These are phyloP conservation scores for Sporopachydermia cereana DNA, from an alignment of 1,139 yeast species.

Conservation along the genomic window DNA sequence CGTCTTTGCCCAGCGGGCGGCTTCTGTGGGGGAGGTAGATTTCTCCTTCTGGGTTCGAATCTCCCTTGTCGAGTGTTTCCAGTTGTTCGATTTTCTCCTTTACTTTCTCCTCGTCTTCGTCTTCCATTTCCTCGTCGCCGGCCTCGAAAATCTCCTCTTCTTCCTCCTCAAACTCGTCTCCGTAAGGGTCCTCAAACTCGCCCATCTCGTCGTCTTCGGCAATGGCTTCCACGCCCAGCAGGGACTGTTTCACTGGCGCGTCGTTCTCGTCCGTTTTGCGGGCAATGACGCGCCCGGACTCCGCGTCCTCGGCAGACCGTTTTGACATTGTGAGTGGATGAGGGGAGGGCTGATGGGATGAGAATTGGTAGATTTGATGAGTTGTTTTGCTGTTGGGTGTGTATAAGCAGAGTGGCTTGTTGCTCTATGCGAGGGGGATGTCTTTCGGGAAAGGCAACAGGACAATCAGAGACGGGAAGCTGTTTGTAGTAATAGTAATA, in stretches of 20 bases:
- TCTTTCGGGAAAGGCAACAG: no score
- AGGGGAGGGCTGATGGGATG: no score
- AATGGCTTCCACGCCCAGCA: conserved; percentile 17
- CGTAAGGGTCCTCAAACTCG: conserved; percentile 87
- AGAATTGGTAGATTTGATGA: no score
- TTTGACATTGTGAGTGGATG: conserved; percentile 13
- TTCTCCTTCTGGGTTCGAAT: conserved; percentile 21
- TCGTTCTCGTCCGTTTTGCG: conserved; percentile 9
- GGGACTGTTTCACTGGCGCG: conserved; percentile 8
- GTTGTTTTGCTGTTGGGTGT: no score
- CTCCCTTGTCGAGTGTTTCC: conserved; percentile 18
- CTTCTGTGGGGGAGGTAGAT: conserved; percentile 81
- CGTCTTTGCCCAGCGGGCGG: conserved; percentile 88
- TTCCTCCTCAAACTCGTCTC: conserved; percentile 91
- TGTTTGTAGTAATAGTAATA: no score
- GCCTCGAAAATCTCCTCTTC: conserved; percentile 46
- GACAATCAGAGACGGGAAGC: no score
- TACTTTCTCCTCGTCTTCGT: conserved; percentile 21
- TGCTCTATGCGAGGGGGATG: no score
- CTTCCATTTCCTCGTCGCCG: conserved; percentile 50
- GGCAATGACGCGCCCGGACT: conserved; percentile 9
- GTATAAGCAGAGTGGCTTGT: no score
- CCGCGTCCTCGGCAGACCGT: conserved; percentile 9
- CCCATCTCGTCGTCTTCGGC: conserved; percentile 58
- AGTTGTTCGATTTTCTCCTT: conserved; percentile 12